Evolutionary conservation across 768 basidiomycete species (phyloP).

Genomic region (Tricholomella constricta): DNA sequence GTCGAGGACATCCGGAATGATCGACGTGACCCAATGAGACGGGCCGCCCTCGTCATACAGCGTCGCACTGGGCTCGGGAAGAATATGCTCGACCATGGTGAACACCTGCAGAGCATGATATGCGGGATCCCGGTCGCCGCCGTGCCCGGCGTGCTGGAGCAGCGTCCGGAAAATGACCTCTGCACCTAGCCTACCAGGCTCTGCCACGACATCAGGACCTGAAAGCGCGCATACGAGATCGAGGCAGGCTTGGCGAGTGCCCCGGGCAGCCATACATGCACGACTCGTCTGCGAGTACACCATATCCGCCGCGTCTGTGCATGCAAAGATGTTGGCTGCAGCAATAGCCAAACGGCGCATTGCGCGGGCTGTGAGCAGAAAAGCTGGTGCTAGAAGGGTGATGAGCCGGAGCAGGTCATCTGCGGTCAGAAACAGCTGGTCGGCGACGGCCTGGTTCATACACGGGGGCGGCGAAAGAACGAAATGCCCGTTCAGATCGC

Average conservation of each 20-base stretch:
- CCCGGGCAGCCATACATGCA: conserved; percentile 43
- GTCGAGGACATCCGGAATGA: conserved; percentile 57
- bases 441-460: conserved; percentile 45
- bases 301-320: conserved; percentile 47
- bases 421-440: conserved; percentile 56
- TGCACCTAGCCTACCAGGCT: conserved; percentile 41
- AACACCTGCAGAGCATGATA: conserved; percentile 58
- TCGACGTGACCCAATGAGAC: conserved; percentile 50
- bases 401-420: conserved; percentile 58
- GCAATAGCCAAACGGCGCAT: conserved; percentile 45
- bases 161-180: conserved; percentile 58
- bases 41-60: conserved; percentile 31
- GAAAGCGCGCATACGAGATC: conserved; percentile 48
- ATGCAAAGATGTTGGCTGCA: conserved; percentile 57
- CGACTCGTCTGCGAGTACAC: conserved; percentile 40
- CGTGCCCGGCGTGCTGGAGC: conserved; percentile 47
- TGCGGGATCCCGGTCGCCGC: conserved; percentile 53
- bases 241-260: conserved; percentile 51
- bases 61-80: conserved; percentile 40
- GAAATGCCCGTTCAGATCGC: conserved; percentile 59
- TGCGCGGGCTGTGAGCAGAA: conserved; percentile 53
- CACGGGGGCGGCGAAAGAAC: conserved; percentile 36
- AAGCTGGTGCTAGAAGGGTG: conserved; percentile 43
- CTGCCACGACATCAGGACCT: conserved; percentile 28
- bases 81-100: conserved; percentile 55